These are phyloP conservation scores for Marchantia polymorpha DNA, from an alignment of 225 moss, liverwort and hornwort species.

Conservation along the genomic window DNA sequence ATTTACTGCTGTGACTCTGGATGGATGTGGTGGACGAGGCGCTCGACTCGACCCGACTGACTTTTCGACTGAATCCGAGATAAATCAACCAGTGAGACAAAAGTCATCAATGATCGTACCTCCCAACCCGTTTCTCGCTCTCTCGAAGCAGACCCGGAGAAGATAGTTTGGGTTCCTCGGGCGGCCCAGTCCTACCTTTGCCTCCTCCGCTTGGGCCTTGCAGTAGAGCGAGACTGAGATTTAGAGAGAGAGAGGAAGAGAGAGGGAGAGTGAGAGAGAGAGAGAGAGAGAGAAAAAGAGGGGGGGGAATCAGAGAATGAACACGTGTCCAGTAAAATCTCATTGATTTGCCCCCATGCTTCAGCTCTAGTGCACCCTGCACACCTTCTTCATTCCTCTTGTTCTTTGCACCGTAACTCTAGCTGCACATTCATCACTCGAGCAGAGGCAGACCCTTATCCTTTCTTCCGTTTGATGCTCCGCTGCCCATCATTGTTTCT, in stretches of 20 bases:
- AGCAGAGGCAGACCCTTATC: not conserved
- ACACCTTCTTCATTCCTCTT: slow-evolving; percentile 2
- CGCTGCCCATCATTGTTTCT: slow-evolving; percentile 10
- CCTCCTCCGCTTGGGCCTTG: no score
- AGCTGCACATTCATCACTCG: not conserved
- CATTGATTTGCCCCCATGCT: not conserved
- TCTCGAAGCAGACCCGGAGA: not conserved
- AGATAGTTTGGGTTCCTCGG: not conserved
- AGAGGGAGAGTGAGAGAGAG: no score
- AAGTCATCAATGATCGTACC: not conserved
- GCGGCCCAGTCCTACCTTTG: not conserved
- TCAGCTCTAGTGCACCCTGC: not conserved
- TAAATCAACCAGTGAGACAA: not conserved
- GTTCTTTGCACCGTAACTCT: slow-evolving; percentile 12
- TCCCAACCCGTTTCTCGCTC: no score
- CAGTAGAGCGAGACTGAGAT: no score
- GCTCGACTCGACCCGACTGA: not conserved
- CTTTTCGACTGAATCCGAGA: not conserved
- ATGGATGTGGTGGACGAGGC: not conserved
- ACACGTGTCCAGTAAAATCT: not conserved
- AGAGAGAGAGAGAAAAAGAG: not conserved
- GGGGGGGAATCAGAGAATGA: not conserved
- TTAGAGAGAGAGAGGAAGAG: no score
- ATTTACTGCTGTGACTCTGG: not conserved
- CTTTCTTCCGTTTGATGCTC: not conserved